Evolutionary conservation across 805 yeast species (phyloP).

Genomic region (Pichia manshurica): DNA sequence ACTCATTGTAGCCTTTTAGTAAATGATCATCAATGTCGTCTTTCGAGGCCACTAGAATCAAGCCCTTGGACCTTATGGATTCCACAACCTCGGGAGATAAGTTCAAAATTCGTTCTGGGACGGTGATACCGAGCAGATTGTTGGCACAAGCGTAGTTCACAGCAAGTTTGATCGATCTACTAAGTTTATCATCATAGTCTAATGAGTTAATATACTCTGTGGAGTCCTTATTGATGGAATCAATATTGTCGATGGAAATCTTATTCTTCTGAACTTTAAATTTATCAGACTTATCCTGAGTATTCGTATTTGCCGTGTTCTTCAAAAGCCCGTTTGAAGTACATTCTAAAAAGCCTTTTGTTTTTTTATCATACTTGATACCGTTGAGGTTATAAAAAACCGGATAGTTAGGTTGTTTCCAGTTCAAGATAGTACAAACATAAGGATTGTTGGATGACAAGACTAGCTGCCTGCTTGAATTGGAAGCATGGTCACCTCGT

Average conservation of each 20-base stretch:
- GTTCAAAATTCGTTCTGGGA: slow-evolving; percentile 62
- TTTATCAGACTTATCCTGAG: neutral
- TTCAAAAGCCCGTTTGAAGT: slow-evolving; percentile 37
- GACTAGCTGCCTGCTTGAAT: slow-evolving; percentile 57
- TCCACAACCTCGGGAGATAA: slow-evolving; percentile 73
- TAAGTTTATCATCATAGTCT: slow-evolving; percentile 37
- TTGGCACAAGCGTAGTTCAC: slow-evolving; percentile 73
- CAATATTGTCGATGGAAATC: slow-evolving; percentile 32
- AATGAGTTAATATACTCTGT: slow-evolving; percentile 29
- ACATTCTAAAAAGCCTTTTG: slow-evolving; percentile 31
- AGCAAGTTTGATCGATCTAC: slow-evolving; percentile 76
- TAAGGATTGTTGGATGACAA: slow-evolving; percentile 83
- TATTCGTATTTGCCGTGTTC: slow-evolving; percentile 10
- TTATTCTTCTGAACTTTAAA: slow-evolving; percentile 9
- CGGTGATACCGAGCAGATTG: slow-evolving; percentile 77
- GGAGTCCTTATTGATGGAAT: slow-evolving; percentile 33
- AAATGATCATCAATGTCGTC: slow-evolving; percentile 16
- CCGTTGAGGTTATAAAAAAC: slow-evolving; percentile 81
- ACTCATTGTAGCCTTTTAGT: neutral
- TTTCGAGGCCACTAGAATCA: slow-evolving; percentile 60
- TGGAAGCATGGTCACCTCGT: slow-evolving; percentile 26
- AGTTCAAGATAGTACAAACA: slow-evolving; percentile 88
- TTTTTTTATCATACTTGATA: slow-evolving; percentile 32
- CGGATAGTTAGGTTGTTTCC: slow-evolving; percentile 98
- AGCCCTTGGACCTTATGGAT: slow-evolving; percentile 71